Evolutionary conservation across 139 green algal genomes (phyloP).

Genomic region (Coccomyxa sp.): DNA sequence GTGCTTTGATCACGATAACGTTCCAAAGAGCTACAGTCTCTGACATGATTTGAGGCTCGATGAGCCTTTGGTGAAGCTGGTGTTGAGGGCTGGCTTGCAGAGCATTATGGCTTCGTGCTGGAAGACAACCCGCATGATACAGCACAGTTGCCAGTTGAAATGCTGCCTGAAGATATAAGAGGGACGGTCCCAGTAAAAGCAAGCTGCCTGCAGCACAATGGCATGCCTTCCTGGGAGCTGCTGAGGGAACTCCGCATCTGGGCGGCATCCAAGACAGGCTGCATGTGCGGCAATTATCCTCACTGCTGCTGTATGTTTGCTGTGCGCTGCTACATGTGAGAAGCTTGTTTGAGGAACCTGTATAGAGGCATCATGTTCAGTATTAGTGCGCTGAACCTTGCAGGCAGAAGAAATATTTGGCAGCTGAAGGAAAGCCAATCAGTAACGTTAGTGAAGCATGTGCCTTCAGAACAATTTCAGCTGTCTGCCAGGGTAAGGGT

Average conservation of each 20-base stretch:
- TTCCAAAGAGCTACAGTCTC: background rate
- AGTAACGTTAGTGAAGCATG: background rate
- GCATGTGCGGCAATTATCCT: background rate
- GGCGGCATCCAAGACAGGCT: slow-evolving; percentile 1
- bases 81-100: background rate
- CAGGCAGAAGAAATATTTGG: background rate
- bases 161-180: slow-evolving; percentile 13
- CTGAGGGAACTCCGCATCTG: slow-evolving; percentile 40
- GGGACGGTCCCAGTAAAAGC: background rate
- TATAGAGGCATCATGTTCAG: no score
- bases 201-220: slow-evolving; percentile 14
- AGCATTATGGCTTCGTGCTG: slow-evolving; percentile 85
- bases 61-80: background rate
- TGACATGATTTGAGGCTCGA: background rate
- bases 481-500: background rate
- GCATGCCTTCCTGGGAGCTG: slow-evolving; percentile 52
- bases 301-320: background rate
- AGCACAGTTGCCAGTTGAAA: slow-evolving; percentile 24
- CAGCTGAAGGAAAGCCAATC: background rate
- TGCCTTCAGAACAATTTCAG: background rate
- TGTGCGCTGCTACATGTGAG: background rate
- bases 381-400: no score
- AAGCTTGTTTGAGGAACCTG: no score
- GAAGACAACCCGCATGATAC: slow-evolving; percentile 68
- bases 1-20: background rate